Evolutionary conservation across 2,329 filamentous ascomycete species (phyloP), one percentile per base, ranked within the genome.

Genomic region (Aspergillus melleus): DNA sequence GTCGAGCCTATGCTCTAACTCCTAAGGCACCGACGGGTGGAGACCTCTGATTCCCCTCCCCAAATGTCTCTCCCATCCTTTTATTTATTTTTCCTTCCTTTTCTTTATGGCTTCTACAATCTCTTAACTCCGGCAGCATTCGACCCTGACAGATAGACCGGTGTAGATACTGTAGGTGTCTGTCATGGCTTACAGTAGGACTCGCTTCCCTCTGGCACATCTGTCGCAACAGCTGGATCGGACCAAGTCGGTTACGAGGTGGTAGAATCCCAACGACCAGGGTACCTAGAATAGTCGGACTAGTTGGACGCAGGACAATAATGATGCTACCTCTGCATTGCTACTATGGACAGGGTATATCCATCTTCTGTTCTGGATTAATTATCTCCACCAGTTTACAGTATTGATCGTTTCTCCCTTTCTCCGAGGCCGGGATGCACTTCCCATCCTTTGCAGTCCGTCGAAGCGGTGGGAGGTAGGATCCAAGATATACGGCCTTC

Each of bases 1-100:
- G 64, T 26, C 55, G 55, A 62, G 55, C 30, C 52, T 62, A 59
- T 64, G 58, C 53, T 52, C 62, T 59, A 55, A 46, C 55, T 20
- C 36, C 19, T 22, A 61, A 63, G 55, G 49, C 53, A 55, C 63
- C 62, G 56, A 61, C 63, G 57, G 56, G 59, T 64, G 63, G 64
- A 54, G 61, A 55, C 46, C 54, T 42, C 47, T 57, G 54, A 42
- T 57, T 55, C 60, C 61, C 57, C 59, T 59, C 60, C 52, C 46
- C 54, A 53, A 54, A 57, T 52, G 46, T 30, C 32, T 24, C 49
- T 26, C 49, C 54, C 47, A 39, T 26, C 46, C 54, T n/a, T 6
- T n/a, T 14, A 3, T 12, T 39, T 14, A n/a, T 16, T 39, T 39
- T n/a, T 39, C 14, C 12, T 2, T 36, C 32, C 10, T 12, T 36